A percentile compares a stretch with the other conserved stretches of the same genome.
Conservation (phyloP, 2,329 filamentous ascomycete species). For the Aspergillus intermedius region DNA sequence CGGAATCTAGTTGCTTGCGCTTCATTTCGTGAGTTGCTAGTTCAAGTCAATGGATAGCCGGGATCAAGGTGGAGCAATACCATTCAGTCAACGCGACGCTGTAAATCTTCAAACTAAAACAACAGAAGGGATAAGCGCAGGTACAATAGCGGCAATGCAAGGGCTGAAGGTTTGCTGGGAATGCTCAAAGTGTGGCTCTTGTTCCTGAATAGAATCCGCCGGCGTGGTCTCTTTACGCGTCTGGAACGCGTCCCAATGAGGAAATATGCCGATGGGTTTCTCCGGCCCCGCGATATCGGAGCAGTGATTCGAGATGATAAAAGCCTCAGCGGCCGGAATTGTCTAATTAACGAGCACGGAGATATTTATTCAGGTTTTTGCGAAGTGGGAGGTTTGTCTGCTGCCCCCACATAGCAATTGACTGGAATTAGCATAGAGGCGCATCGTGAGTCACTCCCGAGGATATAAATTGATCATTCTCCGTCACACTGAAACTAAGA, state of each 20-base stretch:
- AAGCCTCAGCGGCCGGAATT: background rate
- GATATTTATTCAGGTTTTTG: slow-evolving; percentile 5
- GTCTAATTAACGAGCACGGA: slow-evolving; percentile 3
- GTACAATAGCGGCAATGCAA: background rate
- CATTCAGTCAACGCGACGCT: slow-evolving; percentile 14
- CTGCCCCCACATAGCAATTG: background rate
- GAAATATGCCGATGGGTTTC: slow-evolving; percentile 20
- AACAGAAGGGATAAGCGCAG: background rate
- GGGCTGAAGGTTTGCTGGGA: slow-evolving; percentile 1
- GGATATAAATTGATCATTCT: background rate
- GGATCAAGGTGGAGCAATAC: slow-evolving; percentile 19
- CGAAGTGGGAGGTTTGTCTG: background rate
- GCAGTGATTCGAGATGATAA: slow-evolving; percentile 1
- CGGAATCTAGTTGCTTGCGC: slow-evolving; percentile 35
- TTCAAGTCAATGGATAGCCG: background rate
- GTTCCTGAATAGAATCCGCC: too few species aligned
- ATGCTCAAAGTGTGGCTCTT: slow-evolving; percentile 4
- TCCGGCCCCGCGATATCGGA: slow-evolving; percentile 27
- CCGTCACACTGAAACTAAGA: background rate
- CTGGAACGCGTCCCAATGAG: slow-evolving; percentile 12
- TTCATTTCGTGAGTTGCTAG: slow-evolving; percentile 28
- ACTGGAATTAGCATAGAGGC: background rate
- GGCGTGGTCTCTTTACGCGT: slow-evolving; percentile 9
- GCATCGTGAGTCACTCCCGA: background rate
- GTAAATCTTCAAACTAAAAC: background rate